Percentiles rank a stretch among this genome's conserved stretches.
Evolutionary conservation across 164 flowering plant genomes (phyloP).

Genomic region (Cinnamomum chago): DNA sequence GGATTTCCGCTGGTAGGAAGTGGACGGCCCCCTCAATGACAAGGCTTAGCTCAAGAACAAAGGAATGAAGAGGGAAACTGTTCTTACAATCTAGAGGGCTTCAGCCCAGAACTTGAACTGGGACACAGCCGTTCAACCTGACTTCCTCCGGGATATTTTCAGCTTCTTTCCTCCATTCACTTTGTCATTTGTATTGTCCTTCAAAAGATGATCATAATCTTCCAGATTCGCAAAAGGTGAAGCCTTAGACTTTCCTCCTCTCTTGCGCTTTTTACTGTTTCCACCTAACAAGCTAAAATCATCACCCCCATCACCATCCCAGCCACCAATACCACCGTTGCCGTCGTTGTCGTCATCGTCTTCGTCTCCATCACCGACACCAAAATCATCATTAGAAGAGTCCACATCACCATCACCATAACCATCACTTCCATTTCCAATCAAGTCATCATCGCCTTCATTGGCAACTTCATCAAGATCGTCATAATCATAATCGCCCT

Average conservation of each 20-base stretch:
- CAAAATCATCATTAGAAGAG: constrained; percentile 28
- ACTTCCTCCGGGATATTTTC: neutral
- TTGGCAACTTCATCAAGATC: constrained; percentile 61
- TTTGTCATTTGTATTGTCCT: constrained; percentile 12
- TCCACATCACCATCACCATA: constrained; percentile 35
- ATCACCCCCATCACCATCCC: constrained; percentile 9
- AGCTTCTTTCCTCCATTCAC: constrained; percentile 18
- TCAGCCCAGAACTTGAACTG: no score
- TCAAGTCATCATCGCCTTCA: constrained; percentile 80
- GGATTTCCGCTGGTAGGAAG: no score
- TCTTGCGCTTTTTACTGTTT: constrained; percentile 42
- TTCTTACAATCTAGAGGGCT: no score
- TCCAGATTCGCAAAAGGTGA: constrained; percentile 96
- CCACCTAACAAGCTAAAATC: constrained; percentile 8
- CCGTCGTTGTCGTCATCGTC: constrained; percentile 33
- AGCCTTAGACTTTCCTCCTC: constrained; percentile 26
- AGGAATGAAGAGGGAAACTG: no score
- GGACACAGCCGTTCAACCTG: neutral
- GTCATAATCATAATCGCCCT: constrained; percentile 78
- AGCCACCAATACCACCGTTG: constrained; percentile 11
- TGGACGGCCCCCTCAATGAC: no score
- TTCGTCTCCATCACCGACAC: constrained; percentile 11
- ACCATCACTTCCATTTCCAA: constrained; percentile 57
- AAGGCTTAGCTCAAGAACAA: no score
- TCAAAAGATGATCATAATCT: constrained; percentile 69